Conservation (phyloP, 495 filamentous ascomycete species). For the Neurospora pannonica region DNA sequence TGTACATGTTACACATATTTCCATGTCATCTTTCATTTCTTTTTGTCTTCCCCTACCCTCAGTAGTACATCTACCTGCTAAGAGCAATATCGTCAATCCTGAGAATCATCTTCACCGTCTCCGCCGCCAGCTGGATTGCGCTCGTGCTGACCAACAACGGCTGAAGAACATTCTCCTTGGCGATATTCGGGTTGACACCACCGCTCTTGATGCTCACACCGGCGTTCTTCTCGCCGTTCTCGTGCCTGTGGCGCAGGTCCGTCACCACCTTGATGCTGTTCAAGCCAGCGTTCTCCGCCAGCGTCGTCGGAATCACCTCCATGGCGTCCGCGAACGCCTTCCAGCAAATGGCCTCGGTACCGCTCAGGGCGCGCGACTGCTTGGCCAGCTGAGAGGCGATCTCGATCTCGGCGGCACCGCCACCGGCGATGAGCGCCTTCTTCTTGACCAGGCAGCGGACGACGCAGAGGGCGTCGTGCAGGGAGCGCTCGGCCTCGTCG, state of each 20-base stretch:
- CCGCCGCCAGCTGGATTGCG: conserved; percentile 89
- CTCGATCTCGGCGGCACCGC: conserved; percentile 92
- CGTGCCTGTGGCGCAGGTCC: conserved; percentile 86
- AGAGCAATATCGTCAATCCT: conserved; percentile 90
- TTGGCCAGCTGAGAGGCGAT: conserved; percentile 73
- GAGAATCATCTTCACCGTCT: conserved; percentile 98
- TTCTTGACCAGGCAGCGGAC: conserved; percentile 98
- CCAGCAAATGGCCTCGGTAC: conserved; percentile 96
- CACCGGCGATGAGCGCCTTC: conserved; percentile 92
- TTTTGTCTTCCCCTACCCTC: background rate
- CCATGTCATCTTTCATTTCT: background rate
- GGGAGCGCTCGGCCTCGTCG: conserved; percentile 89
- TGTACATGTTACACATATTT: background rate
- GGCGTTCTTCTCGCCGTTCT: conserved; percentile 87
- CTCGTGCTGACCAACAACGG: conserved; percentile 93
- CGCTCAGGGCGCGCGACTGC: conserved; percentile 70
- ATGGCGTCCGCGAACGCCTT: conserved; percentile 97
- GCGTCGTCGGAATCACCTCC: conserved; percentile 92
- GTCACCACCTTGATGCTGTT: conserved; percentile 99
- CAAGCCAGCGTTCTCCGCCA: conserved; percentile 93
- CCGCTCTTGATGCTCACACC: conserved; percentile 96
- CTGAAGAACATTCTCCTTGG: conserved; percentile 95
- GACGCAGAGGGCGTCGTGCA: conserved; percentile 96
- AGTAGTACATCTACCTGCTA: conserved; percentile 18
- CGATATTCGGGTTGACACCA: conserved; percentile 88